phyloP scores from a whole-genome alignment of 2,329 filamentous ascomycete genomes.

The Cercospora zeae-maydis region DNA sequence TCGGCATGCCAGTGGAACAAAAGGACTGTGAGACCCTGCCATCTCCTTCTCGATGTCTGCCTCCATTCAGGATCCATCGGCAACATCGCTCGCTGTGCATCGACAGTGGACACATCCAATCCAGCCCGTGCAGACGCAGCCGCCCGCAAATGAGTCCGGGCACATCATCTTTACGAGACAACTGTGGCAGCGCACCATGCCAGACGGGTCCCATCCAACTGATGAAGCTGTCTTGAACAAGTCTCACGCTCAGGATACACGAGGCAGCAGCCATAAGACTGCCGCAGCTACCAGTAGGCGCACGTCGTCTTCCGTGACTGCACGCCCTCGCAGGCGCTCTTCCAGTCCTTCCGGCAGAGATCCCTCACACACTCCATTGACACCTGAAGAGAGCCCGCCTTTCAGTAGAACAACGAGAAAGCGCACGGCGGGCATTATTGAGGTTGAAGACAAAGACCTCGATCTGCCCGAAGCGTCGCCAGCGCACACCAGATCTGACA shows the following conservation, averaged over 20 bases:
- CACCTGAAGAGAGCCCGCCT: conserved; percentile 37
- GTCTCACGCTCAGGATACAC: conserved; percentile 32
- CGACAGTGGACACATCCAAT: conserved; percentile 17
- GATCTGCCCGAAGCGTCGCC: conserved; percentile 28
- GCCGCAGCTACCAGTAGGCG: conserved; percentile 26
- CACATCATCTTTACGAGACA: conserved; percentile 39
- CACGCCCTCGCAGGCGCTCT: conserved; percentile 32
- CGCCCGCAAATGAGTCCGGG: conserved; percentile 27
- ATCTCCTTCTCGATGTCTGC: conserved; percentile 33
- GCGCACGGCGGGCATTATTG: conserved; percentile 32
- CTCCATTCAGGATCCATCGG: conserved; percentile 25
- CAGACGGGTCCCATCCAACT: conserved; percentile 27
- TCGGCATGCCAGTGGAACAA: conserved; percentile 34
- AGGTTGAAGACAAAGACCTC: conserved; percentile 33
- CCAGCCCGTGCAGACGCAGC: conserved; percentile 28
- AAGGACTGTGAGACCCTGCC: conserved; percentile 32
- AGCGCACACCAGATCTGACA: conserved; percentile 31
- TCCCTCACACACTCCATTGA: conserved; percentile 35
- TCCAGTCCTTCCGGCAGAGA: conserved; percentile 28
- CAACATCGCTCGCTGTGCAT: conserved; percentile 19
- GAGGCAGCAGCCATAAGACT: conserved; percentile 24
- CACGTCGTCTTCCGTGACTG: conserved; percentile 32
- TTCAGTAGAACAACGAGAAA: conserved; percentile 35
- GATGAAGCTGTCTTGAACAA: conserved; percentile 32
- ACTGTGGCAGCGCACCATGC: conserved; percentile 39